These are phyloP conservation scores for Geosmithia flava DNA, from an alignment of 2,329 filamentous ascomycete genomes.

Conservation along the genomic window DNA sequence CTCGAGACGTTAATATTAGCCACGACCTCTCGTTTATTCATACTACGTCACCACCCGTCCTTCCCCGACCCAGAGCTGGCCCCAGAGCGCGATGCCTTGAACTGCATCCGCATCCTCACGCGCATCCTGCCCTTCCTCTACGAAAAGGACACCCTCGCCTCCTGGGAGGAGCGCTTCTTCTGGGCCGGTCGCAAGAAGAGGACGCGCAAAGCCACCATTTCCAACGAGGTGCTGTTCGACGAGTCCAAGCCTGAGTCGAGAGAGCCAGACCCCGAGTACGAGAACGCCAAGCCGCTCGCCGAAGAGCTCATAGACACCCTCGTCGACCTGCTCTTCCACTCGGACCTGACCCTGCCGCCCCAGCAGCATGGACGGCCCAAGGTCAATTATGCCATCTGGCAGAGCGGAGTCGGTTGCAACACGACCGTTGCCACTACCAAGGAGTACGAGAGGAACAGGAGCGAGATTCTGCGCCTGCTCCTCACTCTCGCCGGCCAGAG, in stretches of 20 bases:
- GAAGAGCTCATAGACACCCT: constrained; percentile 89
- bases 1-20: constrained; percentile 80
- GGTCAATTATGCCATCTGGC: constrained; percentile 91
- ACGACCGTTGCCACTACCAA: constrained; percentile 77
- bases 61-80: constrained; percentile 82
- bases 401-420: constrained; percentile 94
- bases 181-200: constrained; percentile 67
- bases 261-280: constrained; percentile 53
- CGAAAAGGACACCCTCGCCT: constrained; percentile 68
- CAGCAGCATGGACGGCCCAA: constrained; percentile 61
- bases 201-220: constrained; percentile 52
- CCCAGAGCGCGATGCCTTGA: constrained; percentile 78
- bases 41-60: constrained; percentile 76
- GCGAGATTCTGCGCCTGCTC: constrained; percentile 76
- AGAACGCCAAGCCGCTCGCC: constrained; percentile 75
- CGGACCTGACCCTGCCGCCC: constrained; percentile 73
- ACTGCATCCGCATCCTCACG: constrained; percentile 86
- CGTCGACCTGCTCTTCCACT: constrained; percentile 81
- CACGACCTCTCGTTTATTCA: constrained; percentile 69
- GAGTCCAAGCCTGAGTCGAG: constrained; percentile 42
- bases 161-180: constrained; percentile 91
- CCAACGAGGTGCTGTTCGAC: constrained; percentile 74
- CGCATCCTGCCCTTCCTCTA: constrained; percentile 84
- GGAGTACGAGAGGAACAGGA: constrained; percentile 85
- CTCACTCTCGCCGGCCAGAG: constrained; percentile 80